These are phyloP conservation scores for Psophocarpus tetragonolobus DNA, from an alignment of 306 rosid species.

Conservation along the genomic window DNA sequence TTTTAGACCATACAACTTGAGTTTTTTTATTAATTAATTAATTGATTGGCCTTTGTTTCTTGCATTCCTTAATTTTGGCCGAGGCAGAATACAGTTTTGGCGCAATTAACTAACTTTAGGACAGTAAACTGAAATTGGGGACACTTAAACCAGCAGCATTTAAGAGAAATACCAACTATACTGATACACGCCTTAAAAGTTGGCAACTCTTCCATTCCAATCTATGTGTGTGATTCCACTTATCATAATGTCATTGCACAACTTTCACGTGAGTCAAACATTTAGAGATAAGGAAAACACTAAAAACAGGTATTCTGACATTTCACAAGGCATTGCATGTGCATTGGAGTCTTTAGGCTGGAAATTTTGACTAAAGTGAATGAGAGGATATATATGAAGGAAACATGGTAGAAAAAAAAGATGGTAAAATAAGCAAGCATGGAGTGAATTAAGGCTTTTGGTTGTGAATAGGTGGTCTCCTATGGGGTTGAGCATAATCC, in stretches of 20 bases:
- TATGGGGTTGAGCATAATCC: slow-evolving; percentile 76
- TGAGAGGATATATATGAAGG: too few species aligned
- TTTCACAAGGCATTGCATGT: slow-evolving; percentile 11
- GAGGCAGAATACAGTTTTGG: not conserved
- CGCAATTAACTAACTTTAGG: not conserved
- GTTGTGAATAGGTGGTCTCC: slow-evolving; percentile 94
- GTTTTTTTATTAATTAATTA: too few species aligned
- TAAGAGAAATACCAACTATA: not conserved
- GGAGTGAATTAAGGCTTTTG: slow-evolving; percentile 43
- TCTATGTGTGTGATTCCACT: not conserved
- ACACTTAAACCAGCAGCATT: not conserved
- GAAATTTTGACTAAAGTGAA: slow-evolving; percentile 16
- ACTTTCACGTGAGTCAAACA: slow-evolving; percentile 9
- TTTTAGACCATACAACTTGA: too few species aligned
- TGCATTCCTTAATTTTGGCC: not conserved
- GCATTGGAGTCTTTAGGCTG: not conserved
- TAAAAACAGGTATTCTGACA: slow-evolving; percentile 17
- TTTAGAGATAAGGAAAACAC: not conserved
- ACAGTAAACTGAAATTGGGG: slow-evolving; percentile 10
- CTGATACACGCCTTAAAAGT: not conserved
- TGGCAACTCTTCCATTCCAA: slow-evolving; percentile 6
- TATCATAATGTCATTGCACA: not conserved
- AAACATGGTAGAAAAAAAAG: slow-evolving; percentile 13
- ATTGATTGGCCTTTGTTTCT: not conserved
- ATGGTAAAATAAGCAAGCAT: not conserved